These are phyloP conservation scores for Aspergillus sp. DNA, from an alignment of 2,329 filamentous ascomycete species.

Conservation along the genomic window DNA sequence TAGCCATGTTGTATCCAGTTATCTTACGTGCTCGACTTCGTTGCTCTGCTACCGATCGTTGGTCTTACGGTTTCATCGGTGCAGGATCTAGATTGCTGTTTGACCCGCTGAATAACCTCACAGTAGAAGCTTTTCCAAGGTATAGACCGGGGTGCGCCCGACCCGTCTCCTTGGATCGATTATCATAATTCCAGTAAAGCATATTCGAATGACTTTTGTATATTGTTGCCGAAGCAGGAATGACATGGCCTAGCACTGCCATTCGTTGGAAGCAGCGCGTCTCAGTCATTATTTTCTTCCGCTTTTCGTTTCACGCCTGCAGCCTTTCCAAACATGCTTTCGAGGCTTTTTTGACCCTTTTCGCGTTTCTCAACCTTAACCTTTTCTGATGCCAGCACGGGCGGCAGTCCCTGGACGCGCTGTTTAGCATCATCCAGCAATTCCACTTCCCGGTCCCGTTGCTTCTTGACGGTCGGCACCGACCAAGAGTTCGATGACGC, in stretches of 20 bases:
- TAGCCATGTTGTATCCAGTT: neutral
- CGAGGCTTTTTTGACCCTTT: constrained; percentile 36
- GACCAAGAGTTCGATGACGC: constrained; percentile 35
- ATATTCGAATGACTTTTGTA: neutral
- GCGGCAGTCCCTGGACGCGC: constrained; percentile 34
- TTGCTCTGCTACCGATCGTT: neutral
- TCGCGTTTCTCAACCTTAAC: constrained; percentile 33
- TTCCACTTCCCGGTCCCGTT: constrained; percentile 36
- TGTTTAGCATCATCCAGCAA: constrained; percentile 37
- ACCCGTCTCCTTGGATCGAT: no score
- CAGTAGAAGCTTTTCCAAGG: no score
- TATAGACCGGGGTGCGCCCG: no score
- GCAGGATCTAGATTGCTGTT: neutral
- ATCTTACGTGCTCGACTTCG: neutral
- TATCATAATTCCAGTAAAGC: no score
- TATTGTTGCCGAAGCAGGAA: neutral
- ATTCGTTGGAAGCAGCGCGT: neutral
- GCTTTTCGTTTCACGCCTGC: constrained; percentile 23
- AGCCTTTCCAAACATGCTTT: constrained; percentile 30
- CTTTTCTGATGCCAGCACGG: constrained; percentile 36
- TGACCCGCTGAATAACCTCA: neutral
- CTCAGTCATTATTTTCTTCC: neutral
- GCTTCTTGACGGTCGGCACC: constrained; percentile 36
- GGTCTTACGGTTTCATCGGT: neutral
- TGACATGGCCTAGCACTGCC: neutral